A percentile compares a stretch with the other conserved stretches of the same genome.
Conservation (phyloP, 2,329 filamentous ascomycete species). For the Penicillium occitanis region DNA sequence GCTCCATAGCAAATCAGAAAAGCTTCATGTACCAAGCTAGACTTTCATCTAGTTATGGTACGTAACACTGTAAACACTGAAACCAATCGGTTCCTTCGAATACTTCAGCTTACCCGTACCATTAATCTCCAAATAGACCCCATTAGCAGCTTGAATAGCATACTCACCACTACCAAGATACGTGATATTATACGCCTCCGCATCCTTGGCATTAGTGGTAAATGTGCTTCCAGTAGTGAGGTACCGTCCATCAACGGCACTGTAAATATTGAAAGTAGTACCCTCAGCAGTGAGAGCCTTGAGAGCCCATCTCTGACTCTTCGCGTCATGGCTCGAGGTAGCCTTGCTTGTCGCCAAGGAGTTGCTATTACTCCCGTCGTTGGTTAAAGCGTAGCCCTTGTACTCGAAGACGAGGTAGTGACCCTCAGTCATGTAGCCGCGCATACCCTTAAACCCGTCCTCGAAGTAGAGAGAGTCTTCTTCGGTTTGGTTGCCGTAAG, state of each 20-base stretch:
- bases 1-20: background rate
- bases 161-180: conserved; percentile 15
- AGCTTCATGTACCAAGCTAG: background rate
- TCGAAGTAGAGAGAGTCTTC: conserved; percentile 43
- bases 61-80: conserved; percentile 13
- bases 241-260: conserved; percentile 10
- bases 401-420: conserved; percentile 55
- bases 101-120: background rate
- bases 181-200: conserved; percentile 11
- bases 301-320: conserved; percentile 12
- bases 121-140: conserved; percentile 9
- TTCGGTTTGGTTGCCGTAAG: conserved; percentile 27
- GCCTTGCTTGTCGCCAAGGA: background rate
- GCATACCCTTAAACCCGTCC: conserved; percentile 54
- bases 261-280: conserved; percentile 10
- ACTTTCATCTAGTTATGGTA: conserved; percentile 2
- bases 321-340: background rate
- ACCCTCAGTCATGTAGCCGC: conserved; percentile 56
- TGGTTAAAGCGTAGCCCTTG: conserved; percentile 45
- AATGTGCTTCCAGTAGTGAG: background rate
- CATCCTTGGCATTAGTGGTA: background rate
- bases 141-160: conserved; percentile 13
- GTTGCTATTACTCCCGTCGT: conserved; percentile 19
- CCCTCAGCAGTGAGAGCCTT: background rate
- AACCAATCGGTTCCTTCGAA: conserved; percentile 5